These are phyloP conservation scores for Arabidopsis suecica DNA, from an alignment of 345 rosid species.

Conservation along the genomic window DNA sequence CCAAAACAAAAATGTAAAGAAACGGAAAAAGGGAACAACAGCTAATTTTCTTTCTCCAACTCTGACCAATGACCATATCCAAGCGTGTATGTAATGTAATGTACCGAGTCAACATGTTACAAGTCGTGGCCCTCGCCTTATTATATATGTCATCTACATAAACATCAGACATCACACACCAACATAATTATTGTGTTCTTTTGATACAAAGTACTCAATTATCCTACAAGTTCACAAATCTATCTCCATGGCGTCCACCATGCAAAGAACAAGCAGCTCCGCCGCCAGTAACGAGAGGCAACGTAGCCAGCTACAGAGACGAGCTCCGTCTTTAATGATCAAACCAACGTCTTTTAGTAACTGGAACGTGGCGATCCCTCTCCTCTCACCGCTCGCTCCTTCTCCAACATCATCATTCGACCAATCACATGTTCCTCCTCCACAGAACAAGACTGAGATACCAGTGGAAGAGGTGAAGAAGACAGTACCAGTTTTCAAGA, in stretches of 20 bases:
- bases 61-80: slow-evolving; percentile 21
- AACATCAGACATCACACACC: not conserved
- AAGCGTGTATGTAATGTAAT: not conserved
- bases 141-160: slow-evolving; percentile 3
- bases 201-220: not conserved
- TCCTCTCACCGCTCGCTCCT: slow-evolving; percentile 70
- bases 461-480: slow-evolving; percentile 45
- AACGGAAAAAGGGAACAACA: not conserved
- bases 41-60: not conserved
- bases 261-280: slow-evolving; percentile 21
- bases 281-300: slow-evolving; percentile 21
- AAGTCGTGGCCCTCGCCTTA: not conserved
- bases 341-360: slow-evolving; percentile 42
- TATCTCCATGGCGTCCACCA: slow-evolving; percentile 25
- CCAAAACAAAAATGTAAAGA: not conserved
- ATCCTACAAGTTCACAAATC: not conserved
- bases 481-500: slow-evolving; percentile 61
- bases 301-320: slow-evolving; percentile 63
- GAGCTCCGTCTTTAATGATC: slow-evolving; percentile 69
- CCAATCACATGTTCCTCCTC: slow-evolving; percentile 12
- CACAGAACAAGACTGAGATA: slow-evolving; percentile 25
- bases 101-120: slow-evolving; percentile 3
- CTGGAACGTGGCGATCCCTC: slow-evolving; percentile 87
- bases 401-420: slow-evolving; percentile 51
- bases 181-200: not conserved